Conservation (phyloP, 208 protist genomes). For the Crithidia bombi region DNA sequence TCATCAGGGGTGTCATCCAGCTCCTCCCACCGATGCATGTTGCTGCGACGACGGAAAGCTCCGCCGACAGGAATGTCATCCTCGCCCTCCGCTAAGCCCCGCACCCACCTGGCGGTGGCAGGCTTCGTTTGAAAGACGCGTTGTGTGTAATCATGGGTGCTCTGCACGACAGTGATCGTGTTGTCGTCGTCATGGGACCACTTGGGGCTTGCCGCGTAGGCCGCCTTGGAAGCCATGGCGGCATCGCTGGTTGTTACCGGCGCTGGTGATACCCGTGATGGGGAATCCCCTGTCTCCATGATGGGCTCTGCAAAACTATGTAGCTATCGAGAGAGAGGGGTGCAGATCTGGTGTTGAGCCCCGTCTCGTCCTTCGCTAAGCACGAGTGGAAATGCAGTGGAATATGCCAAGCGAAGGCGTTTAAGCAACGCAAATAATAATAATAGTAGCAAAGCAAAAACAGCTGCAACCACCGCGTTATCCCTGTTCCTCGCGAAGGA, state of each 20-base stretch:
- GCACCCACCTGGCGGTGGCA: conserved; percentile 62
- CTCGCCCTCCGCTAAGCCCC: conserved; percentile 62
- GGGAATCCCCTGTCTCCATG: not conserved
- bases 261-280: not conserved
- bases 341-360: too few relatives aligned
- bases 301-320: too few relatives aligned
- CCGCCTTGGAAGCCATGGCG: not conserved
- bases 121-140: conserved; percentile 50
- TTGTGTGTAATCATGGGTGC: conserved; percentile 59
- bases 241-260: not conserved
- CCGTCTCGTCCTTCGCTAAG: too few relatives aligned
- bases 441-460: too few relatives aligned
- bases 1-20: conserved; percentile 23
- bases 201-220: conserved; percentile 11
- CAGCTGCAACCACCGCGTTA: too few relatives aligned
- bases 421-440: too few relatives aligned
- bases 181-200: conserved; percentile 41
- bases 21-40: conserved; percentile 31
- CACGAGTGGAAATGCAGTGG: too few relatives aligned
- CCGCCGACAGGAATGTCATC: conserved; percentile 16
- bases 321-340: too few relatives aligned
- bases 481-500: too few relatives aligned
- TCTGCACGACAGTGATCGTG: conserved; percentile 62
- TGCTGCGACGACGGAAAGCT: conserved; percentile 16
- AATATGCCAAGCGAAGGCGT: too few relatives aligned